Evolutionary conservation across 257 asterid genomes (phyloP).

Genomic region (Buddleja alternifolia): DNA sequence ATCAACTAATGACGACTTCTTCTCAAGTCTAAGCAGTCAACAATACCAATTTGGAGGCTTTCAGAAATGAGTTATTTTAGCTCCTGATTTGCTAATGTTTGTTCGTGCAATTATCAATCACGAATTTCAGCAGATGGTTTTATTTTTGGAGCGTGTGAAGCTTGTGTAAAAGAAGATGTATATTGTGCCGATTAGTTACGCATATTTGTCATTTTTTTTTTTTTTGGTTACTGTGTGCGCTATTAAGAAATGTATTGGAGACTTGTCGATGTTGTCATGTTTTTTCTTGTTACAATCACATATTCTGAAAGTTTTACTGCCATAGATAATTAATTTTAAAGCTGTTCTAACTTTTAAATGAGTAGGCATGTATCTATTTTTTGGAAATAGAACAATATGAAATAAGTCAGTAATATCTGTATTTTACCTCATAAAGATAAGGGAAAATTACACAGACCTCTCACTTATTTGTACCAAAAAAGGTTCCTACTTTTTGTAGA

Average conservation of each 20-base stretch:
- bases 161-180: conserved; percentile 11
- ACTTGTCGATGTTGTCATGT: background rate
- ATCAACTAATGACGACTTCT: conserved; percentile 55
- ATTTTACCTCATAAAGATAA: too few relatives aligned
- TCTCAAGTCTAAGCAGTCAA: conserved; percentile 71
- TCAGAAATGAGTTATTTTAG: conserved; percentile 52
- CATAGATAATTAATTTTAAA: background rate
- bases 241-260: background rate
- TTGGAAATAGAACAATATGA: too few relatives aligned
- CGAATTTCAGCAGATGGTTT: conserved; percentile 25
- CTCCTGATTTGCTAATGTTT: background rate
- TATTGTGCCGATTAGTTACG: conserved; percentile 13
- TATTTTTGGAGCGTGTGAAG: conserved; percentile 29
- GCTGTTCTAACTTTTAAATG: background rate
- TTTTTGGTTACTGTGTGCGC: conserved; percentile 15
- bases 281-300: background rate
- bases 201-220: conserved; percentile 19
- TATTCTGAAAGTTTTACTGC: background rate
- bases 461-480: too few relatives aligned
- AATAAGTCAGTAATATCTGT: too few relatives aligned
- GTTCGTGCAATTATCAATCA: conserved; percentile 23
- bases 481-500: too few relatives aligned
- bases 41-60: conserved; percentile 68
- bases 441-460: too few relatives aligned
- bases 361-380: background rate